These are phyloP conservation scores for Plasmodium blacklocki DNA, from an alignment of 169 alveolate species.

Conservation along the genomic window DNA sequence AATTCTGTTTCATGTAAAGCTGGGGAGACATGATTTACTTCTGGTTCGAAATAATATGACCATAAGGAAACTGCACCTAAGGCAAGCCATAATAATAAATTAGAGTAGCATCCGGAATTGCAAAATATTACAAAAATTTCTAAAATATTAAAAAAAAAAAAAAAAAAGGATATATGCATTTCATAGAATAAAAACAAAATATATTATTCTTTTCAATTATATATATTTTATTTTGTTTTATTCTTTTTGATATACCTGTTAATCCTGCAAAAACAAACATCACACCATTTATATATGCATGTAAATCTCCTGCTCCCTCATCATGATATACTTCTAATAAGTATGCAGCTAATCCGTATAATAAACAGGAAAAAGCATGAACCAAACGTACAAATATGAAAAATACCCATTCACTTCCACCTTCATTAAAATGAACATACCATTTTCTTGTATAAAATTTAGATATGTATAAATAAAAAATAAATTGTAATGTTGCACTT, in stretches of 20 bases:
- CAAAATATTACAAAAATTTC: conserved; percentile 84
- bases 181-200: background rate
- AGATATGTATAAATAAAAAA: conserved; percentile 91
- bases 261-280: conserved; percentile 88
- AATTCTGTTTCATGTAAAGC: conserved; percentile 93
- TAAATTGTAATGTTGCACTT: conserved; percentile 92
- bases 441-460: conserved; percentile 91
- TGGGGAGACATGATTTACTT: conserved; percentile 93
- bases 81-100: conserved; percentile 86
- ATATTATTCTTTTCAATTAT: background rate
- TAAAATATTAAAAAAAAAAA: conserved; percentile 54
- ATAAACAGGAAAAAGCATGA: conserved; percentile 90
- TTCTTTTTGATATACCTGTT: conserved; percentile 81
- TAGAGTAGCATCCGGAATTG: conserved; percentile 81
- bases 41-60: conserved; percentile 93
- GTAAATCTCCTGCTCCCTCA: conserved; percentile 94
- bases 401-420: conserved; percentile 93
- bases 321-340: conserved; percentile 93
- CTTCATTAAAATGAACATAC: conserved; percentile 92
- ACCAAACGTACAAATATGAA: conserved; percentile 90
- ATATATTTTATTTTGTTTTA: background rate
- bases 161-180: conserved; percentile 2
- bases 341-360: conserved; percentile 91
- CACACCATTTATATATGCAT: conserved; percentile 92
- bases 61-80: conserved; percentile 91